phyloP scores from a whole-genome alignment of 208 protist genomes.

The Leptomonas seymouri region DNA sequence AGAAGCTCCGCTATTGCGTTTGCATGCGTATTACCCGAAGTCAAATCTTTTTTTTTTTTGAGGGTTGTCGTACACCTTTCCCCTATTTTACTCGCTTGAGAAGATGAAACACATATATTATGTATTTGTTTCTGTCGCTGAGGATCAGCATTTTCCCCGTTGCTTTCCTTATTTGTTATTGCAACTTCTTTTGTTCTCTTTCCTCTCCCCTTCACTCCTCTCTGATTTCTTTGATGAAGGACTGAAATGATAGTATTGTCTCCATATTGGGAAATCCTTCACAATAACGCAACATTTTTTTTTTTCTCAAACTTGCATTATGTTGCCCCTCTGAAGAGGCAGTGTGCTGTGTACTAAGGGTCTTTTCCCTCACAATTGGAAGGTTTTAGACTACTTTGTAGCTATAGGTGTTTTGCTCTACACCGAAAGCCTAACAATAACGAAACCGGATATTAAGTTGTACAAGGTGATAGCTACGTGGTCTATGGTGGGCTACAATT shows the following conservation, averaged over 20 bases:
- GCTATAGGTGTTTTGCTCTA: too few species aligned
- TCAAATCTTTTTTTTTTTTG: too few species aligned
- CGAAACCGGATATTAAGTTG: too few species aligned
- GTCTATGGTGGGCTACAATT: too few species aligned
- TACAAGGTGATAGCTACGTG: too few species aligned
- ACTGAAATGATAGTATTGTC: too few species aligned
- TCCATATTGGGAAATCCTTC: too few species aligned
- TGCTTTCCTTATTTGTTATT: neutral
- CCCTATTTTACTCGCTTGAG: neutral
- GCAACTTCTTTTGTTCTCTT: neutral
- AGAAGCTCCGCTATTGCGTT: neutral
- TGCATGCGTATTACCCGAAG: neutral
- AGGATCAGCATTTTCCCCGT: too few species aligned
- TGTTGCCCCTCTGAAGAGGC: neutral
- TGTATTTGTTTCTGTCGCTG: constrained; percentile 2
- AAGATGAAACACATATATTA: neutral
- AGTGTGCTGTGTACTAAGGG: neutral
- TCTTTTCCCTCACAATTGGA: neutral
- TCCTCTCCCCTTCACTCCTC: neutral
- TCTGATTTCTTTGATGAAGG: too few species aligned
- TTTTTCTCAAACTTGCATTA: neutral
- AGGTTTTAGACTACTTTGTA: neutral
- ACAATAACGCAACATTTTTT: neutral
- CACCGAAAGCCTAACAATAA: too few species aligned
- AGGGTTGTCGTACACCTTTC: too few species aligned